Base-by-base conservation (phyloP, 768 basidiomycete species). In the Termitomyces sp. region DNA sequence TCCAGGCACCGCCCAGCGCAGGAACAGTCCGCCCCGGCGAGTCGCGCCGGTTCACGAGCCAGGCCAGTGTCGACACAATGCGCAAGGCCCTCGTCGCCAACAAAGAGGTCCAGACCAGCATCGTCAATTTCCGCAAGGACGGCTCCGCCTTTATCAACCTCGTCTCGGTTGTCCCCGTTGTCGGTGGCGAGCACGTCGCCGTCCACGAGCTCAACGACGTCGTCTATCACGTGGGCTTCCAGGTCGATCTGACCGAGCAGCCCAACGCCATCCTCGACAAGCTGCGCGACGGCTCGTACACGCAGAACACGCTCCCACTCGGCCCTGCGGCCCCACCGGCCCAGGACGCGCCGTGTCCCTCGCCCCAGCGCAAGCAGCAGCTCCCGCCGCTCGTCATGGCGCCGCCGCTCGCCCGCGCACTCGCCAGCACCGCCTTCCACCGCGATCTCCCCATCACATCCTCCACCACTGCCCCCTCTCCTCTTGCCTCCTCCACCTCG, bases 191-290 rank as follows among this genome's bases (percentile, higher is more conserved):
- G 64, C 57, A 62, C 56, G 71, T 78, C 68, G 66, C 62, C 31
- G 42, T 72, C 61, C 78, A 83, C 43, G 87, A 85, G 61, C 78
- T 79, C 37, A 83, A 85, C 54, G 88, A 95, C 46, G 79, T 91
- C 41, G 85, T 84, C 9, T 96, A 89, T 68, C 88, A 92, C 65
- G 87, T 99, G 51, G 97, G 97, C 0, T 98, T 99, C 77, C 94
- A 99, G 72, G 90, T 97, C 55, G 93, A 98, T 71, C 76, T 99
- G 49, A 85, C 86, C 18, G 85, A 88, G 65, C 93, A 95, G 72
- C 94, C 93, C 2, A 85, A 85, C 62, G 83, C 83, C 2, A 94
- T 97, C 59, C 73, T 94, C 53, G 81, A 88, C 62, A 91, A 87
- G 68, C 78, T 94, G 53, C 73, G 80, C 20, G 86, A 91, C 63